Evolutionary conservation across 2,329 filamentous ascomycete species (phyloP).

Genomic region (Beauveria rudraprayagi): DNA sequence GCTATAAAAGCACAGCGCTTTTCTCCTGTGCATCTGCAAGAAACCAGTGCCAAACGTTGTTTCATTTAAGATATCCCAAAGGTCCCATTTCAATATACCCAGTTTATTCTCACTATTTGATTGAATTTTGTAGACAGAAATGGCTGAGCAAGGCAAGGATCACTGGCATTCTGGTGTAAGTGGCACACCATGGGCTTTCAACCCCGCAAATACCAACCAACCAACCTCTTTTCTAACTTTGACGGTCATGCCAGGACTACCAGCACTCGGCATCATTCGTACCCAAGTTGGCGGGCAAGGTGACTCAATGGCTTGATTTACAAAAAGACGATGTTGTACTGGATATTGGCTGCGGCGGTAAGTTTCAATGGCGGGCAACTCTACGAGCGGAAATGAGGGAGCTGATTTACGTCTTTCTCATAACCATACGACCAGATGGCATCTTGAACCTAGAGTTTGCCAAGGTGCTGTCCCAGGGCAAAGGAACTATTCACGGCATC

Average conservation of each 20-base stretch:
- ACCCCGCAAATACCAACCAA: background rate
- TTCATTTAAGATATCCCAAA: background rate
- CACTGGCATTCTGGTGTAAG: slow-evolving; percentile 21
- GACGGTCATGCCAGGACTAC: slow-evolving; percentile 38
- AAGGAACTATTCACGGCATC: slow-evolving; percentile 44
- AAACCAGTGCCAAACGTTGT: too few species aligned
- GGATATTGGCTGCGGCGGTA: slow-evolving; percentile 57
- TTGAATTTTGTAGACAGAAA: background rate
- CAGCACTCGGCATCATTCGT: slow-evolving; percentile 56
- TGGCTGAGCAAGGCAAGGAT: slow-evolving; percentile 19
- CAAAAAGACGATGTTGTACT: slow-evolving; percentile 50
- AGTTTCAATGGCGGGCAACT: slow-evolving; percentile 12
- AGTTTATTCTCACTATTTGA: background rate
- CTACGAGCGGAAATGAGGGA: background rate
- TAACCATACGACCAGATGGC: slow-evolving; percentile 37
- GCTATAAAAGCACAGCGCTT: background rate
- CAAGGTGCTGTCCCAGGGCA: slow-evolving; percentile 35
- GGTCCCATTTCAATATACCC: background rate
- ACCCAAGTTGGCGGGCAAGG: slow-evolving; percentile 50
- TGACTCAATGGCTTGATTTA: slow-evolving; percentile 51
- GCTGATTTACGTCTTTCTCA: background rate
- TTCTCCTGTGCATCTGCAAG: background rate
- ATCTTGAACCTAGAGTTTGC: slow-evolving; percentile 49
- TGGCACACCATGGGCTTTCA: slow-evolving; percentile 2
- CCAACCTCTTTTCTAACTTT: slow-evolving; percentile 13